A percentile compares a stretch with the other conserved stretches of the same genome.
These are phyloP conservation scores for Moringa oleifera DNA, from an alignment of 345 rosid genomes.

Conservation along the genomic window DNA sequence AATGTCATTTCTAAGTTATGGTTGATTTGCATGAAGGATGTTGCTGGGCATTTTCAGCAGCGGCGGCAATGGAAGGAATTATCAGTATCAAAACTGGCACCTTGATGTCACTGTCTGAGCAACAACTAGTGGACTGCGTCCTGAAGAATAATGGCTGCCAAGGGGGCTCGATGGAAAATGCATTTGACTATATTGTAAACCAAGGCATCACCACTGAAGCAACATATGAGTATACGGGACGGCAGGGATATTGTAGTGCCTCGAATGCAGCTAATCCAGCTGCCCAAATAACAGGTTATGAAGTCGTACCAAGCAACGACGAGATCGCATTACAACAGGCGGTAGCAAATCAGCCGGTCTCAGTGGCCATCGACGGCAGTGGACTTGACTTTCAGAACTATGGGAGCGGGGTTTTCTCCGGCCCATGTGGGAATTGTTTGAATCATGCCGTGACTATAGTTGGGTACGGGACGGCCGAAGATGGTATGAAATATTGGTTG, in stretches of 20 bases:
- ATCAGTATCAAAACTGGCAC: constrained; percentile 35
- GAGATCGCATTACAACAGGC: constrained; percentile 45
- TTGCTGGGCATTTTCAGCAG: constrained; percentile 67
- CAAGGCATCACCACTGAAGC: constrained; percentile 43
- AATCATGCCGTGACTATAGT: constrained; percentile 45
- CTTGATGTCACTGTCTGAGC: constrained; percentile 51
- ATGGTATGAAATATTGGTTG: constrained; percentile 48
- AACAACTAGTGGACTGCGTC: constrained; percentile 52
- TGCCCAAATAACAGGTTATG: constrained; percentile 30
- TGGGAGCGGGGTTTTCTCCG: constrained; percentile 35
- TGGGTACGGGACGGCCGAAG: constrained; percentile 46
- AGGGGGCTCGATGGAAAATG: constrained; percentile 35
- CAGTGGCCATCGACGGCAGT: constrained; percentile 30
- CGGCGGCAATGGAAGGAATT: constrained; percentile 56
- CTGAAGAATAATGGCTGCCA: constrained; percentile 29
- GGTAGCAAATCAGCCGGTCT: constrained; percentile 48
- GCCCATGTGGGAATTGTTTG: constrained; percentile 29
- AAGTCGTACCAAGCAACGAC: constrained; percentile 32
- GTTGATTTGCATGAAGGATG: constrained; percentile 21
- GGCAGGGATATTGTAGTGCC: constrained; percentile 28
- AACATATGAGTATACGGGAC: constrained; percentile 33
- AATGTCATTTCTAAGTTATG: neutral
- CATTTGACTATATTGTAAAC: constrained; percentile 40
- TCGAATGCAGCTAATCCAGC: constrained; percentile 6
- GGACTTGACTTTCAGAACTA: constrained; percentile 32